Evolutionary conservation across 2,329 filamentous ascomycete genomes (phyloP), one percentile per base, ranked within the genome.

Genomic region (Pseudogymnoascus sp.): DNA sequence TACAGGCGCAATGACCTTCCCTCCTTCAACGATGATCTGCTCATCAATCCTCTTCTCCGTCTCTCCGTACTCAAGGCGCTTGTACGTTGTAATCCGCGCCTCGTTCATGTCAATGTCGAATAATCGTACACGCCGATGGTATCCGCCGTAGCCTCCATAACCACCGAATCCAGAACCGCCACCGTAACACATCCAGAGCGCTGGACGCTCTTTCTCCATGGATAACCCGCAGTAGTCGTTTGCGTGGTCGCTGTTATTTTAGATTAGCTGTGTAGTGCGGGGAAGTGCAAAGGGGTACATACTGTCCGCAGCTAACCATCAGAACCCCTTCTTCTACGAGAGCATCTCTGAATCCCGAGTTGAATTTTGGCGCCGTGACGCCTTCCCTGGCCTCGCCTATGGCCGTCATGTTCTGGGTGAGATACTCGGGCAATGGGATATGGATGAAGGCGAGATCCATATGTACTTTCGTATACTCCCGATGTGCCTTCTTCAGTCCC

Each of bases 401-500:
- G 57, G 80, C 78, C 2, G 79, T 79, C 36, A 89, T 84, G 2
- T 83, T 79, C 1, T 77, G 73, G 61, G 87, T 83, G 41, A 83
- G 81, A 72, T 97, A 97, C 75, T 99, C 95, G 0, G 95, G 93
- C 2, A 99, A 79, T 0, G 95, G 95, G 64, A 99, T 99, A 74
- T 99, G 95, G 67, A 99, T 96, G 74, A 99, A 99, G 0, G 95
- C 92, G 75, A 98, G 85, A 73, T 99, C 90, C 84, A 99, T 90
- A 74, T 98, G 95, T 62, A 92, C 89, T 72, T 95, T 90, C 0
- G 90, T 91, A 76, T 97, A 99, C 71, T 92, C 87, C 67, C 84
- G 83, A 74, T 96, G 93, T 66, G 85, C 85, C 71, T 87, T 86
- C 77, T 91, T 91, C 57, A 97, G 78, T 11, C 85, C 78, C 64